Base-by-base conservation (phyloP, 768 basidiomycete genomes). In the Pholiota microspora region DNA sequence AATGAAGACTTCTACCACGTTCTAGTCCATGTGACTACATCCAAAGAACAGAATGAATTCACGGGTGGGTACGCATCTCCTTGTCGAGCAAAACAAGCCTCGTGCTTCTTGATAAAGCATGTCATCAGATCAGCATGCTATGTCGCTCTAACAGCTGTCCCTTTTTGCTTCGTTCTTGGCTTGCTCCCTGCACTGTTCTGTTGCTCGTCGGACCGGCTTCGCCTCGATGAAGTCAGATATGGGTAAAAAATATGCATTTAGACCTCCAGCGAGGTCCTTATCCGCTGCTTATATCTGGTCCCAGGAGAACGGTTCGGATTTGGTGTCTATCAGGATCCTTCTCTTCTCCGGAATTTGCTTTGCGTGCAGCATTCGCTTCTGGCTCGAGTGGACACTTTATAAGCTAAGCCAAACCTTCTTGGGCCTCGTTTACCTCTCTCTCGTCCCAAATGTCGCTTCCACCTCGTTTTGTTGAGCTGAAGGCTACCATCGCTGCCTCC, bases 391-490 rank as follows among this genome's bases (percentile, higher is more conserved):
- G n/a, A 18, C 7, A 13, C 1, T 36, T 35, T 49, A 34, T 24
- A 49, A 23, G 7, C 28, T 44, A 9, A 8, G 24, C 18, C 10
- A 13, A 28, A 38, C 24, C 16, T 9, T 27, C 15, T 23, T 50
- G 8, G 28, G 7, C 36, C 16, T 40, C 10, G 27, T 28, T 38
- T 16, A 21, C 21, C 15, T 4, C 12, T 21, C 7, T 13, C n/a
- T 23, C 46, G 10, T 2, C 18, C 45, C 16, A 42, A 25, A 56
- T 62, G 54, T 16, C 59, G 27, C 64, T 73, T 29, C 80, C 81
- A n/a, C 64, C 77, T 34, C 84, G 78, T 38, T 85, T 86, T 59
- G 64, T 69, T 4, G 78, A 84, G 40, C 54, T 87, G 57, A 88
- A 89, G 68, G 71, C 71, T 44, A 72, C 82, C 56, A 82, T 89